phyloP scores from a whole-genome alignment of 805 yeast genomes.

The Candida silvicultrix region DNA sequence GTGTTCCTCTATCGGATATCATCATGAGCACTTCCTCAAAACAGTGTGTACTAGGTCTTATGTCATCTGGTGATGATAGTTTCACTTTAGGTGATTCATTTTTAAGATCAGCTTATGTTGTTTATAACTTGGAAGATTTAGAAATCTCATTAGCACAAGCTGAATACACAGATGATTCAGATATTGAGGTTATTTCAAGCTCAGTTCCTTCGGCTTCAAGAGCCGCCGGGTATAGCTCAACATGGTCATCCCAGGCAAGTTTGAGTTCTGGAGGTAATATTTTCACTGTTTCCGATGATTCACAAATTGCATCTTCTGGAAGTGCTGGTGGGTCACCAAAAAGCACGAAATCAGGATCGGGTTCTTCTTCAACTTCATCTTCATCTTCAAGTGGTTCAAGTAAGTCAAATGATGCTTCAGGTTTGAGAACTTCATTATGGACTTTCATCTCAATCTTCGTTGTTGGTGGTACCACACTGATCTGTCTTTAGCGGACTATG shows the following conservation, averaged over 20 bases:
- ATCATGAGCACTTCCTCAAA: conserved; percentile 10
- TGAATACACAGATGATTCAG: conserved; percentile 24
- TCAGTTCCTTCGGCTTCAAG: conserved; percentile 45
- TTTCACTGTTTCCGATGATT: conserved; percentile 4
- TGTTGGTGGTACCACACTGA: not conserved
- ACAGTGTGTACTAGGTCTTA: conserved; percentile 40
- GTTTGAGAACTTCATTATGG: not conserved
- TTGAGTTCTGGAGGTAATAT: conserved; percentile 4
- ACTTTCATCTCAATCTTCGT: not conserved
- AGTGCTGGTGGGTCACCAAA: not conserved
- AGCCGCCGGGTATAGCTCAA: conserved; percentile 40
- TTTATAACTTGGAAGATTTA: conserved; percentile 43
- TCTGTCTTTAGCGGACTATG: not conserved
- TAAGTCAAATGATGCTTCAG: not conserved
- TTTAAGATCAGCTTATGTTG: conserved; percentile 45
- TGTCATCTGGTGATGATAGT: conserved; percentile 27
- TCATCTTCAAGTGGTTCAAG: not conserved
- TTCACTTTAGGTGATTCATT: conserved; percentile 49
- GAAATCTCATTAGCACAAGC: conserved; percentile 44
- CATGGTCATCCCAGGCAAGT: conserved; percentile 22
- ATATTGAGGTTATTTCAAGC: conserved; percentile 39
- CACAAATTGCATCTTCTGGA: not conserved
- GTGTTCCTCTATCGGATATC: conserved; percentile 39
- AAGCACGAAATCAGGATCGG: not conserved
- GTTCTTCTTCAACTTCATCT: conserved; percentile 2